These are phyloP conservation scores for Mycena belliarum DNA, from an alignment of 768 basidiomycete species.

Conservation along the genomic window DNA sequence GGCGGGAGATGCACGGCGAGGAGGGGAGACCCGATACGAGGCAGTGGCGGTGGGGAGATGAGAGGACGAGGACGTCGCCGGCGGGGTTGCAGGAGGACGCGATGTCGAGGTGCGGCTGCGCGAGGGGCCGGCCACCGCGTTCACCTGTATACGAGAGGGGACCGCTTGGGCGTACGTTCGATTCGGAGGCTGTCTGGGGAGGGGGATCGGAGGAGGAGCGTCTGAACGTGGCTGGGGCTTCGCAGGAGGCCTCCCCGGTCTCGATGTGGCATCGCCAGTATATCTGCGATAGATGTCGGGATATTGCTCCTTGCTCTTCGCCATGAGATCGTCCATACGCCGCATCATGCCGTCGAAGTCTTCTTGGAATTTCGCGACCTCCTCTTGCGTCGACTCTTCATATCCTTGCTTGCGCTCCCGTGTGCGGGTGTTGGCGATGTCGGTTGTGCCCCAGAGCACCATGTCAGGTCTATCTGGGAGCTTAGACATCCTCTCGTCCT, in stretches of 20 bases:
- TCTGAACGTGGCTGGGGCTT: too few species aligned
- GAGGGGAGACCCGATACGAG: neutral
- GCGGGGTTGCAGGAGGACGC: neutral
- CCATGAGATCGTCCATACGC: slow-evolving; percentile 1
- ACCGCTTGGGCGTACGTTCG: neutral
- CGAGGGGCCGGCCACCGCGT: slow-evolving; percentile 15
- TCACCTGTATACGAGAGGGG: neutral
- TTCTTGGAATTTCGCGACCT: neutral
- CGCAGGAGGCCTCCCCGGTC: neutral
- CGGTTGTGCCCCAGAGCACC: slow-evolving; percentile 8
- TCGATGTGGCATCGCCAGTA: neutral
- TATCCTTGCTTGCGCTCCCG: slow-evolving; percentile 10
- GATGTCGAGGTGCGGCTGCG: slow-evolving; percentile 17
- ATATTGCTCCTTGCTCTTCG: neutral
- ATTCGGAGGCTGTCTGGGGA: neutral
- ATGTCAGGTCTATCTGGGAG: neutral
- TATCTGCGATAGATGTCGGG: neutral
- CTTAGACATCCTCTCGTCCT: neutral
- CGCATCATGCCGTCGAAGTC: neutral
- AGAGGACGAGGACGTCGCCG: neutral
- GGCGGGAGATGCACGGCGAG: neutral
- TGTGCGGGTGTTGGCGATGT: slow-evolving; percentile 9
- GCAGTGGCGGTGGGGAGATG: neutral
- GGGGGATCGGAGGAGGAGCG: neutral
- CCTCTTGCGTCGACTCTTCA: neutral